These are phyloP conservation scores for Pugionium dolabratum DNA, from an alignment of 345 rosid genomes.

Conservation along the genomic window DNA sequence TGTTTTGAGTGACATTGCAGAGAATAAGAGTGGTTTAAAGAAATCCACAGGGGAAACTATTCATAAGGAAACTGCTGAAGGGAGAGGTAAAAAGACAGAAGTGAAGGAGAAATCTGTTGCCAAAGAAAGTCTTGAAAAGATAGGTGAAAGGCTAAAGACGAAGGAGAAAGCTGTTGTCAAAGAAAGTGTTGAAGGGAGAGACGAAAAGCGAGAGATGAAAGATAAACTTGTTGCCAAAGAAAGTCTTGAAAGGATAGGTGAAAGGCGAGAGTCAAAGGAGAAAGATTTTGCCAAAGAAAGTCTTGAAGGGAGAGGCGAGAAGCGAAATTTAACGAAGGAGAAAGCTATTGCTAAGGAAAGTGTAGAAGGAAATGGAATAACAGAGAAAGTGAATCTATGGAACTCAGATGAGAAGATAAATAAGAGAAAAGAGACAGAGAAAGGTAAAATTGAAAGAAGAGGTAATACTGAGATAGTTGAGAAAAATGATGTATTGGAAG, in stretches of 20 bases:
- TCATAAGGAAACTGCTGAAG: constrained; percentile 12
- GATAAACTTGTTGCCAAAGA: background rate
- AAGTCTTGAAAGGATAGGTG: background rate
- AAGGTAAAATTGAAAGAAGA: constrained; percentile 11
- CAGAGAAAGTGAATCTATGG: constrained; percentile 37
- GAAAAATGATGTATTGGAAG: constrained; percentile 23
- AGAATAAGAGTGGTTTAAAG: constrained; percentile 18
- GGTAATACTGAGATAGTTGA: constrained; percentile 18
- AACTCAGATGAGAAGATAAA: constrained; percentile 31
- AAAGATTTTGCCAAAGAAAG: constrained; percentile 8
- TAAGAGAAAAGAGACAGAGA: constrained; percentile 14
- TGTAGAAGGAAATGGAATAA: constrained; percentile 24
- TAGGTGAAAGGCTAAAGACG: background rate
- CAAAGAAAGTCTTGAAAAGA: constrained; percentile 9
- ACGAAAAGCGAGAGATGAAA: background rate
- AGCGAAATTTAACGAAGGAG: background rate
- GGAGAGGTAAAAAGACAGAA: constrained; percentile 12
- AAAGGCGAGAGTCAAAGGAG: background rate
- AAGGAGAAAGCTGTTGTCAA: constrained; percentile 18
- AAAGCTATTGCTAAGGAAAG: constrained; percentile 21
- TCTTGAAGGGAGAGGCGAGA: constrained; percentile 7
- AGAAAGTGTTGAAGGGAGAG: constrained; percentile 14
- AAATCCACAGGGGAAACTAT: constrained; percentile 1
- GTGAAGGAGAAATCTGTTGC: constrained; percentile 6
- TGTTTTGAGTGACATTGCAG: constrained; percentile 26